Conservation (phyloP, 352 stramenopile species). For the Phytopythium sindhum region DNA sequence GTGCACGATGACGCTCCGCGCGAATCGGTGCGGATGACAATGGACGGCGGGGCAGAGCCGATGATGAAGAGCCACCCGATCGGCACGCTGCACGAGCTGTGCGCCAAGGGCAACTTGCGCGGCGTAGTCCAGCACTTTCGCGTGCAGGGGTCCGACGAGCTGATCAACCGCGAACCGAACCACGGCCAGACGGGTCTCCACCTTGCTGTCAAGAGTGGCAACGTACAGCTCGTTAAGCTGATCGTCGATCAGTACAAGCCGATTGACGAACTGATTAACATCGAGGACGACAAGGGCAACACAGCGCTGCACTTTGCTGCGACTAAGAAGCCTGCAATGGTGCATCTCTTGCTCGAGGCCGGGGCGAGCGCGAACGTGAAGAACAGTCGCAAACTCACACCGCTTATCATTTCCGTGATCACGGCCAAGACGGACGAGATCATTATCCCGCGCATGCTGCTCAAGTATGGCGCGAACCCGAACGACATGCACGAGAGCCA, state of each 20-base stretch:
- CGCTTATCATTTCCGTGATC: conserved; percentile 86
- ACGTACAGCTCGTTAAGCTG: conserved; percentile 77
- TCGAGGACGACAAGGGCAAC: conserved; percentile 88
- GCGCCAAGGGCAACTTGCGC: conserved; percentile 76
- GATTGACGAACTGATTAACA: conserved; percentile 75
- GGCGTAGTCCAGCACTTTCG: conserved; percentile 72
- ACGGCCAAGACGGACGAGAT: conserved; percentile 80
- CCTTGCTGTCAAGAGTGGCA: conserved; percentile 80
- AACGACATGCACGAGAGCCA: conserved; percentile 89
- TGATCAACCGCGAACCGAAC: conserved; percentile 77
- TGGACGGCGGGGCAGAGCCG: conserved; percentile 56
- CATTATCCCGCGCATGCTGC: conserved; percentile 84
- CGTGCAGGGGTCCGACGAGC: conserved; percentile 58
- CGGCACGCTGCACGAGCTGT: conserved; percentile 76
- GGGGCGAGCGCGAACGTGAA: conserved; percentile 82
- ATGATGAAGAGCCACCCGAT: conserved; percentile 80
- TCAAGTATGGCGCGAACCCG: conserved; percentile 85
- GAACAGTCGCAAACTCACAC: conserved; percentile 83
- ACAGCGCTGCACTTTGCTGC: conserved; percentile 83
- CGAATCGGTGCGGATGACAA: conserved; percentile 66
- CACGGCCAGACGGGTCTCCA: conserved; percentile 82
- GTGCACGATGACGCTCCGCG: conserved; percentile 43
- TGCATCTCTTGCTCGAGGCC: conserved; percentile 75
- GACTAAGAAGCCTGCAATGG: conserved; percentile 82
- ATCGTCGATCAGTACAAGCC: conserved; percentile 81